phyloP scores from a whole-genome alignment of 371 early-diverging fungal genomes.

The Apophysomyces ossiformis region DNA sequence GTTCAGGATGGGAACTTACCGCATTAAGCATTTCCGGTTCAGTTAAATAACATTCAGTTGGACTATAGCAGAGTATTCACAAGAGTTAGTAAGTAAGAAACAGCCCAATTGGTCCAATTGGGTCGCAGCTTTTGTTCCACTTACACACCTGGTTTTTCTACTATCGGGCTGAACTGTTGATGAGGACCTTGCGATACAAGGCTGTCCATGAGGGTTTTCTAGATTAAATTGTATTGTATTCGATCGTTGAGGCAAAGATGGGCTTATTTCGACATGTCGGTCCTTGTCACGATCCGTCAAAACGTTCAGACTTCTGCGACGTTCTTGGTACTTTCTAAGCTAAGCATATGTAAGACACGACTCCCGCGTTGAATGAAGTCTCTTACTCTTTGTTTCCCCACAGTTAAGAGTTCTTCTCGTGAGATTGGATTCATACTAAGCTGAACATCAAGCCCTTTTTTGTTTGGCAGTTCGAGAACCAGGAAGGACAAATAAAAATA shows the following conservation, averaged over 20 bases:
- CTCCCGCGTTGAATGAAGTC: not conserved
- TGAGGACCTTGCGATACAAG: not conserved
- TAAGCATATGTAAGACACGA: conserved; percentile 5
- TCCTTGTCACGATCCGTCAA: not conserved
- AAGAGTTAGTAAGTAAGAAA: not conserved
- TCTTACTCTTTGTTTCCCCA: conserved; percentile 15
- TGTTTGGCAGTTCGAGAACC: not conserved
- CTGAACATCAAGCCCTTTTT: not conserved
- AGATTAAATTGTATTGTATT: not conserved
- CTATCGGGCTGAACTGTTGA: not conserved
- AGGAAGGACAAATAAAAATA: conserved; percentile 5
- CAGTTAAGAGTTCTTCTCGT: conserved; percentile 17
- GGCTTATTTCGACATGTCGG: not conserved
- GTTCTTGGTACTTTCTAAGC: conserved; percentile 16
- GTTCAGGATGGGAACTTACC: not conserved
- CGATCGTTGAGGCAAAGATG: not conserved
- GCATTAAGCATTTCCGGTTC: not conserved
- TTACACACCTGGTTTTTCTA: conserved; percentile 2
- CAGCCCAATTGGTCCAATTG: not conserved
- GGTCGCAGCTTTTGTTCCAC: not conserved
- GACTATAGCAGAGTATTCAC: not conserved
- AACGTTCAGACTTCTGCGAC: not conserved
- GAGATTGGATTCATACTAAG: not conserved
- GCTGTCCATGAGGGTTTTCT: too few species aligned
- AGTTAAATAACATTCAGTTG: not conserved